Conservation (phyloP, 176 grass and related monocot genomes). For the Puccinellia tenuiflora region DNA sequence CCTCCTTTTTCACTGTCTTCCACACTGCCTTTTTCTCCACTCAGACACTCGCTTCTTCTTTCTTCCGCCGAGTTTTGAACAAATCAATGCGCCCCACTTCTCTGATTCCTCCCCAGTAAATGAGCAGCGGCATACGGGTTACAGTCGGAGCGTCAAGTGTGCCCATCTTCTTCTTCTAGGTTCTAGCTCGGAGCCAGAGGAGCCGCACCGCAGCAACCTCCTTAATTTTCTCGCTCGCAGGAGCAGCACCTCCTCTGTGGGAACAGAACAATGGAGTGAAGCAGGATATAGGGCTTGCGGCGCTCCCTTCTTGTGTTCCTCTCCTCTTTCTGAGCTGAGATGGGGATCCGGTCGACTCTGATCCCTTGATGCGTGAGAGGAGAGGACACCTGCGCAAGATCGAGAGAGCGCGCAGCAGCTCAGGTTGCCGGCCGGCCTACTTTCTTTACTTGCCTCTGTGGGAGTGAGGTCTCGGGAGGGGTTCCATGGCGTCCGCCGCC, state of each 20-base stretch:
- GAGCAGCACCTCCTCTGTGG: neutral
- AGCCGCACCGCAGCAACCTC: neutral
- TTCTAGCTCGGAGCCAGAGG: neutral
- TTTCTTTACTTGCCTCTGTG: neutral
- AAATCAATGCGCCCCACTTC: neutral
- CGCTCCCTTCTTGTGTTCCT: neutral
- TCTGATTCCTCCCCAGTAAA: neutral
- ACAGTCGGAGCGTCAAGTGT: neutral
- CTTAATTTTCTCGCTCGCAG: neutral
- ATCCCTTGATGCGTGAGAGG: neutral
- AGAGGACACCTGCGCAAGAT: neutral
- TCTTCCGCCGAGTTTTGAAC: neutral
- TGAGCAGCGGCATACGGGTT: neutral
- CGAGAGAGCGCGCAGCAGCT: neutral
- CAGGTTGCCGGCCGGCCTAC: neutral
- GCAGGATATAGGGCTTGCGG: neutral
- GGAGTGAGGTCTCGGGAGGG: neutral
- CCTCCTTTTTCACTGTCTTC: slow-evolving; percentile 10
- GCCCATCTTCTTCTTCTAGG: neutral
- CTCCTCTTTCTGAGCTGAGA: neutral
- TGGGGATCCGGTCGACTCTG: neutral
- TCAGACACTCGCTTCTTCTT: neutral
- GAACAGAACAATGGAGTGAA: slow-evolving; percentile 10
- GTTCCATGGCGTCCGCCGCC: slow-evolving; percentile 28
- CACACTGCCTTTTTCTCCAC: slow-evolving; percentile 17